Percentiles rank a stretch among this genome's conserved stretches.
Conservation (phyloP, 176 grass and related monocot species). For the Puccinellia tenuiflora region DNA sequence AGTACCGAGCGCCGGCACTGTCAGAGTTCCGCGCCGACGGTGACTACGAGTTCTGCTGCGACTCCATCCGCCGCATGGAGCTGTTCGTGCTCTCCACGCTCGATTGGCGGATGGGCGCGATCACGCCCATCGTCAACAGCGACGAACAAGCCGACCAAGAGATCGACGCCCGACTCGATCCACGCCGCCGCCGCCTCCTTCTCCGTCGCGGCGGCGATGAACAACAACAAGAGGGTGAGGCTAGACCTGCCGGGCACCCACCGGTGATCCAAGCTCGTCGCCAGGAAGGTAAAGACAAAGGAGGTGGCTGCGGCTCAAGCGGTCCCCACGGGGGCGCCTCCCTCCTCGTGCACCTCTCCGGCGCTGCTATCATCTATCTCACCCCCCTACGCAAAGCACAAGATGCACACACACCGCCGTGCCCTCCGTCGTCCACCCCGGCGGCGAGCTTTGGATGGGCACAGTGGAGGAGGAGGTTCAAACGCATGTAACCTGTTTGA, state of each 20-base stretch:
- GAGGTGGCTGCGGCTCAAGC: too few relatives aligned
- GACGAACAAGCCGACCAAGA: slow-evolving; percentile 17
- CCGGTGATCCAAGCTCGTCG: slow-evolving; percentile 22
- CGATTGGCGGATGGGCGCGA: slow-evolving; percentile 61
- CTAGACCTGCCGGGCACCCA: slow-evolving; percentile 16
- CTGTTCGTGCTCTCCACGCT: slow-evolving; percentile 80
- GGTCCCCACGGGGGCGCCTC: too few relatives aligned
- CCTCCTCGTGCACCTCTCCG: too few relatives aligned
- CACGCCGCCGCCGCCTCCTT: slow-evolving; percentile 2
- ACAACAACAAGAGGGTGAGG: slow-evolving; percentile 20
- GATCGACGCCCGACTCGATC: slow-evolving; percentile 1
- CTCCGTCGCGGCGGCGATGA: not conserved
- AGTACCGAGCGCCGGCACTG: slow-evolving; percentile 52
- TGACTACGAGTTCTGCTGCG: slow-evolving; percentile 43
- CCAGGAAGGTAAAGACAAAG: too few relatives aligned
- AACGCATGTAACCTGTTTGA: too few relatives aligned
- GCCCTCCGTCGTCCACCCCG: too few relatives aligned
- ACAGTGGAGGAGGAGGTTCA: too few relatives aligned
- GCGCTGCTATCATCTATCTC: too few relatives aligned
- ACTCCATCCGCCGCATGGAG: slow-evolving; percentile 64
- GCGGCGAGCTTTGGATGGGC: too few relatives aligned
- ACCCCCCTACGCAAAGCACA: too few relatives aligned
- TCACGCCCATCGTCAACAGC: slow-evolving; percentile 34
- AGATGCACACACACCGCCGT: too few relatives aligned
- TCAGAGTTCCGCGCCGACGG: slow-evolving; percentile 40